Percentiles rank a stretch among this genome's conserved stretches.
Evolutionary conservation across 2,329 filamentous ascomycete species (phyloP).

Genomic region (Myriosclerotinia duriaeana): DNA sequence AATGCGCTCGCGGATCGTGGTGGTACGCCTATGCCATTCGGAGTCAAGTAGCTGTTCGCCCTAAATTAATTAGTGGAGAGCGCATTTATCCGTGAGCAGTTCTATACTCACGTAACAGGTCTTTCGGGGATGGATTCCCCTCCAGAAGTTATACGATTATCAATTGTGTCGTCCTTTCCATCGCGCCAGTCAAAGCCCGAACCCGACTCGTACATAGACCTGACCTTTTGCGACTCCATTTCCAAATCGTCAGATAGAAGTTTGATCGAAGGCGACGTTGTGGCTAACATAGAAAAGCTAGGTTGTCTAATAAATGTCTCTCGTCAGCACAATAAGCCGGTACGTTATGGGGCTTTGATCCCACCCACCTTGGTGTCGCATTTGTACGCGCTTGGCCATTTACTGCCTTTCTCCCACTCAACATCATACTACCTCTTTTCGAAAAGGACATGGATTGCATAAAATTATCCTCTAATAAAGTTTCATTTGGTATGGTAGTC

Average conservation of each 20-base stretch:
- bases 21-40: constrained; percentile 21
- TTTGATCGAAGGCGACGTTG: constrained; percentile 31
- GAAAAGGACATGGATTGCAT: constrained; percentile 59
- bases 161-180: constrained; percentile 27
- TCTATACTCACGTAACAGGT: constrained; percentile 25
- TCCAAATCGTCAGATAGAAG: constrained; percentile 38
- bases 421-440: constrained; percentile 63
- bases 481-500: constrained; percentile 56
- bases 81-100: constrained; percentile 16
- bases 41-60: constrained; percentile 29
- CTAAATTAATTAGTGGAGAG: constrained; percentile 29
- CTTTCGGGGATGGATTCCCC: constrained; percentile 24
- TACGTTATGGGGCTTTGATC: background rate
- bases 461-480: constrained; percentile 58
- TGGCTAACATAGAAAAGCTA: constrained; percentile 35
- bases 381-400: constrained; percentile 33
- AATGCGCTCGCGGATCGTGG: constrained; percentile 33
- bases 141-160: constrained; percentile 17
- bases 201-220: constrained; percentile 41
- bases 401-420: constrained; percentile 49
- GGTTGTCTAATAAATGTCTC: constrained; percentile 33
- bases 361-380: constrained; percentile 34
- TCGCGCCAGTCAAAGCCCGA: constrained; percentile 35
- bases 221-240: constrained; percentile 41
- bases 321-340: constrained; percentile 27